Conservation (phyloP, 2,329 filamentous ascomycete species). For the Rutstroemia sp. region DNA sequence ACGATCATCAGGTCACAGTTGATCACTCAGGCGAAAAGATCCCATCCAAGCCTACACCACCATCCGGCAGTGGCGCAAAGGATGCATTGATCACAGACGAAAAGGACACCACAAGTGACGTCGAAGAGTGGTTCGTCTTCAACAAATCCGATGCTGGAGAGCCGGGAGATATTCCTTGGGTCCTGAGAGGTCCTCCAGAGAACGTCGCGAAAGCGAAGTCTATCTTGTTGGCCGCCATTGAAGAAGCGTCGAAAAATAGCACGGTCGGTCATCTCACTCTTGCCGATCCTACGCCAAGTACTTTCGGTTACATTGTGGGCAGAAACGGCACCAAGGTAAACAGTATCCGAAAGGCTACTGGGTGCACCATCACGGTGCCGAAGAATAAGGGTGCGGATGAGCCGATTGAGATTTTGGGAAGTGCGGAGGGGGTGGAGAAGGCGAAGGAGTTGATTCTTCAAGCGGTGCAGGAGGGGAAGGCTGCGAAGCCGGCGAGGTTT, state of each 20-base stretch:
- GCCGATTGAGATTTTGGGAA: constrained; percentile 84
- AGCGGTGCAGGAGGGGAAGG: constrained; percentile 58
- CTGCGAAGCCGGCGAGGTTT: background rate
- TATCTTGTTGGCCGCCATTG: constrained; percentile 64
- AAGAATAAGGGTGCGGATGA: constrained; percentile 68
- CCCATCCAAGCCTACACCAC: constrained; percentile 59
- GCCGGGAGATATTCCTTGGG: constrained; percentile 77
- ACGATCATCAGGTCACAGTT: constrained; percentile 80
- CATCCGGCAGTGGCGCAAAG: constrained; percentile 50
- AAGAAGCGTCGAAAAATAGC: constrained; percentile 60
- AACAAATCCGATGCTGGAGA: constrained; percentile 45
- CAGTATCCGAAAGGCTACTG: constrained; percentile 82
- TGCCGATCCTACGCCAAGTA: constrained; percentile 75
- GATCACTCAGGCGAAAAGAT: constrained; percentile 79
- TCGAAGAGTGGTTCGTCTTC: constrained; percentile 78
- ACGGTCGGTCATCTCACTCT: constrained; percentile 69
- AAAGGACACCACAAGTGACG: constrained; percentile 52
- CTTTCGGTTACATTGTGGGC: constrained; percentile 86
- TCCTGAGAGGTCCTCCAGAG: constrained; percentile 71
- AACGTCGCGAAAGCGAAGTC: constrained; percentile 76
- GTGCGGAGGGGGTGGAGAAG: constrained; percentile 71
- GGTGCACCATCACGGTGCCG: constrained; percentile 90
- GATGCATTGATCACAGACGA: constrained; percentile 95
- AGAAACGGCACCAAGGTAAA: constrained; percentile 88
- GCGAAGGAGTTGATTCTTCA: constrained; percentile 85